A percentile compares a stretch with the other conserved stretches of the same genome.
phyloP scores from a whole-genome alignment of 176 grass and related monocot genomes.

The Microstegium vimineum region DNA sequence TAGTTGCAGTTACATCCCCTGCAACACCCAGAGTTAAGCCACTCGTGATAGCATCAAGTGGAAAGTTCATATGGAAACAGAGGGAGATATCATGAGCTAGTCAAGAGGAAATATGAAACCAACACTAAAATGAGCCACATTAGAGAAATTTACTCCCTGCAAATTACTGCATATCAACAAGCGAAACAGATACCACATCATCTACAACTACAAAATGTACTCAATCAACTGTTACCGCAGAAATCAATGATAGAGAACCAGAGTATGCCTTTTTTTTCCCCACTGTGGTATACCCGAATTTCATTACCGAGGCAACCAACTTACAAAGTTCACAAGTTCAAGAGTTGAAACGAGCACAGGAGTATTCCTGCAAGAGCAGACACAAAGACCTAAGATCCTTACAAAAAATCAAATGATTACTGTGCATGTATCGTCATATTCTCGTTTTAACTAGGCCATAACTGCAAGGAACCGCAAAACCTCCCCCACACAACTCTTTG shows the following conservation, averaged over 20 bases:
- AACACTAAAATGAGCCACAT: background rate
- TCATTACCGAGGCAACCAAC: background rate
- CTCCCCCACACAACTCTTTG: background rate
- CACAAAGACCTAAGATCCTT: too few relatives aligned
- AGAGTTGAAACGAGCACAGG: background rate
- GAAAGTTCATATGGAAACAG: background rate
- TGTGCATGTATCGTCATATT: background rate
- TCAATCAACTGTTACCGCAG: background rate
- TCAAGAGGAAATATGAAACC: background rate
- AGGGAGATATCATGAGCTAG: background rate
- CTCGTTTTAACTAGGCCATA: background rate
- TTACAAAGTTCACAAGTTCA: background rate
- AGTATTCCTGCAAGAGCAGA: background rate
- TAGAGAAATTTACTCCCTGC: background rate
- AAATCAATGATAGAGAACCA: background rate
- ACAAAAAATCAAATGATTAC: background rate
- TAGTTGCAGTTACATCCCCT: background rate
- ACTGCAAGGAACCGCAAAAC: background rate
- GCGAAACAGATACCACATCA: background rate
- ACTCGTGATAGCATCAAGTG: background rate
- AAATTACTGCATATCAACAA: background rate
- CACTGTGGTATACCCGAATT: background rate
- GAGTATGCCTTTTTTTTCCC: background rate
- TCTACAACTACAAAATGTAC: background rate
- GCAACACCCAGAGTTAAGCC: background rate